Percentiles rank a stretch among this genome's conserved stretches.
Evolutionary conservation across 768 basidiomycete species (phyloP).

Genomic region (Ramaria rubella): DNA sequence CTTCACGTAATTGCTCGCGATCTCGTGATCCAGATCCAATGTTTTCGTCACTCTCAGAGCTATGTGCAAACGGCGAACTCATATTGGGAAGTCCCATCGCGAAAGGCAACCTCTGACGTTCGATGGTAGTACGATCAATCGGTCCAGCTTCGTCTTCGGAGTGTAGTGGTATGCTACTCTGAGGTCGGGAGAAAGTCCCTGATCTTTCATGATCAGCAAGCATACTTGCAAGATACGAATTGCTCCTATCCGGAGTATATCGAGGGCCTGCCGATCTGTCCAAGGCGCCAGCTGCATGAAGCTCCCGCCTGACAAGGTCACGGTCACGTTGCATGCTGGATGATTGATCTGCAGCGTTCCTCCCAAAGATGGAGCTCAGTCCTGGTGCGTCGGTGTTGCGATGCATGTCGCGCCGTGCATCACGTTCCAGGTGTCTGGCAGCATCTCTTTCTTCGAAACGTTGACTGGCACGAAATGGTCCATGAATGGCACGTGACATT

Average conservation of each 20-base stretch:
- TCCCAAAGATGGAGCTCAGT: not conserved
- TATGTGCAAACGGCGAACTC: not conserved
- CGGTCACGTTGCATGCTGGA: not conserved
- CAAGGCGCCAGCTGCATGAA: not conserved
- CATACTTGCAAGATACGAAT: not conserved
- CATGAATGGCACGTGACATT: not conserved
- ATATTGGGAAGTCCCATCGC: not conserved
- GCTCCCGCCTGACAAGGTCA: not conserved
- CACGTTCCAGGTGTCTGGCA: not conserved
- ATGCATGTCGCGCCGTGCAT: not conserved
- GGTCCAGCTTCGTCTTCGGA: not conserved
- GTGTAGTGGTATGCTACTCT: not conserved
- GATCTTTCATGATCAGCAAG: not conserved
- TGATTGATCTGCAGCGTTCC: not conserved
- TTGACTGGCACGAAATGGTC: not conserved
- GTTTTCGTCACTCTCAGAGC: not conserved
- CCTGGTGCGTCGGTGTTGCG: not conserved
- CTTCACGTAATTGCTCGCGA: slow-evolving; percentile 6
- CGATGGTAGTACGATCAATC: not conserved
- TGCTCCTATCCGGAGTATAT: not conserved
- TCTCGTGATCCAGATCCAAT: slow-evolving; percentile 4
- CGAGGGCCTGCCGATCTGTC: not conserved
- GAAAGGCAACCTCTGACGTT: not conserved
- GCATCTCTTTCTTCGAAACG: not conserved
- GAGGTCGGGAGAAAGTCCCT: not conserved